Base-by-base conservation (phyloP, 106 monocot species). In the Amphibolis antarctica region DNA sequence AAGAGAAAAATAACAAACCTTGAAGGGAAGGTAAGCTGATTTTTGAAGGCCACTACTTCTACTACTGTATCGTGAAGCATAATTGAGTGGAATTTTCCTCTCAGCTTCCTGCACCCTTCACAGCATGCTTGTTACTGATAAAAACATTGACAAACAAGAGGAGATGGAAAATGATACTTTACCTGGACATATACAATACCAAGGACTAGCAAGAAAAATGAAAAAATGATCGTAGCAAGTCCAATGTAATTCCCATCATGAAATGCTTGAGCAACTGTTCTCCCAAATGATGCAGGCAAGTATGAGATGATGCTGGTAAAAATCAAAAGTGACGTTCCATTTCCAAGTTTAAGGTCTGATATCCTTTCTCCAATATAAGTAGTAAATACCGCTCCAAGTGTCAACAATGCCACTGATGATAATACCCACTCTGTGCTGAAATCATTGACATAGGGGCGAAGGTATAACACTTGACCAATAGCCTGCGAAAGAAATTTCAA, bases 111-210 rank as follows among this genome's bases (percentile, higher is more conserved):
- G 79, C 69, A 78, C 29, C 52, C 81, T 82, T 71, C 53, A 27
- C 15, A 46, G 69, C 26, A 69, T 59, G 26, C 54, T 72, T 61
- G 24, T 80, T 73, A 79, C 58, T 44, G n/a, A 46, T 25, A 25
- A 20, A 17, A 61, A 64, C 9, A 36, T 24, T 43, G 27, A 17
- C n/a, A 25, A 53, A 21, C 29, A 14, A 24, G 53, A 44, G 29
- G 4, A 50, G 53, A 20, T 30, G 55, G 29, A 63, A 28, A 75
- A 44, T 18, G 53, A 61, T 54, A 26, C 21, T 22, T 70, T 82
- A 91, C 98, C 85, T 91, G 98, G n/a, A 99, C 98, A 77, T 99
- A 99, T 21, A 99, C 98, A 70, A 92, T 99, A 43, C 91, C 91
- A 71, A 91, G 85, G 67, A 99, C 91, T 71, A 99, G 62, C 12